phyloP scores from a whole-genome alignment of 1,139 yeast species.

The Candida pseudoviswanathii region DNA sequence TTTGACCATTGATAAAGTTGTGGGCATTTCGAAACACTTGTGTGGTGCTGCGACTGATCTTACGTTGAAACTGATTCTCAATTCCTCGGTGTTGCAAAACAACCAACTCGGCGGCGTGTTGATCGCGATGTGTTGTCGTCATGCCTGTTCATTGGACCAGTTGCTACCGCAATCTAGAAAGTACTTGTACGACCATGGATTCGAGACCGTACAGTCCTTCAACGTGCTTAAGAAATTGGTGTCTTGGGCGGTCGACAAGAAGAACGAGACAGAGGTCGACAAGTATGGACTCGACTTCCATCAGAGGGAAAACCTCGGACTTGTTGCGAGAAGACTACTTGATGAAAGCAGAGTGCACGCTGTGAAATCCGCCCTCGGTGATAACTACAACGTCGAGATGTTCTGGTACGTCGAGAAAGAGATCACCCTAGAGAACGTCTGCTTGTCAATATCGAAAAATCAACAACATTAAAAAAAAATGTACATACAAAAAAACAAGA shows the following conservation, averaged over 20 bases:
- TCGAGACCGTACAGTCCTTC: constrained; percentile 46
- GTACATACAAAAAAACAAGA: background rate
- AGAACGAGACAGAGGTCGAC: constrained; percentile 37
- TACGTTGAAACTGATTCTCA: constrained; percentile 66
- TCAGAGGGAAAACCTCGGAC: constrained; percentile 60
- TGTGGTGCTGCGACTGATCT: constrained; percentile 95
- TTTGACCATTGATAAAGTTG: constrained; percentile 27
- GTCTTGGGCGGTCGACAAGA: constrained; percentile 73
- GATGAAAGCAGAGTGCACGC: constrained; percentile 58
- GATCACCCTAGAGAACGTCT: constrained; percentile 72
- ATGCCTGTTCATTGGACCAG: constrained; percentile 64
- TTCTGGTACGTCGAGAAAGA: constrained; percentile 59
- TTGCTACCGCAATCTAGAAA: constrained; percentile 51
- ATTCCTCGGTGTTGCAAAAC: constrained; percentile 30
- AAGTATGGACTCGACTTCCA: constrained; percentile 40
- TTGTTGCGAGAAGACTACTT: constrained; percentile 66
- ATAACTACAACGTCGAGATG: constrained; percentile 45
- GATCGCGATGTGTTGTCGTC: constrained; percentile 95
- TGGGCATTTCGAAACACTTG: constrained; percentile 81
- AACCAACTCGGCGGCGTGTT: constrained; percentile 53
- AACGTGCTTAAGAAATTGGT: constrained; percentile 60
- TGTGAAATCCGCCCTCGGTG: constrained; percentile 32
- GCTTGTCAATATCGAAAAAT: constrained; percentile 33
- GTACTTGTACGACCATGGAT: constrained; percentile 37
- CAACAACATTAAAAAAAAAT: background rate